Conservation (phyloP, 352 stramenopile species). For the Phytopythium boreale region DNA sequence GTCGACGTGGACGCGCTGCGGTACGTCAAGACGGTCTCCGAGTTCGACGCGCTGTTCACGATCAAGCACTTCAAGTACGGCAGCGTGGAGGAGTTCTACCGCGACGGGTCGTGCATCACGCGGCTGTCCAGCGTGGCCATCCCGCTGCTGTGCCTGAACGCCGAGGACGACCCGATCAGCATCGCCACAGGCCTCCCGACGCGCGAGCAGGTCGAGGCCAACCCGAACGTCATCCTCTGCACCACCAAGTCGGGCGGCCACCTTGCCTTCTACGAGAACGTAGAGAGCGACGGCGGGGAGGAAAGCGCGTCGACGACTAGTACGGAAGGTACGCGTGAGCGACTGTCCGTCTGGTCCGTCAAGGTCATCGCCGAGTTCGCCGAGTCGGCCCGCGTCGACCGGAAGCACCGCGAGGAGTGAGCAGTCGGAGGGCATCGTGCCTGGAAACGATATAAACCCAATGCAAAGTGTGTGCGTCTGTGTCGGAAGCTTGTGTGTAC, state of each 20-base stretch:
- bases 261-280: conserved; percentile 38
- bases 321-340: neutral
- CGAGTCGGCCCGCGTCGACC: conserved; percentile 18
- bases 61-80: conserved; percentile 51
- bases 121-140: conserved; percentile 32
- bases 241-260: conserved; percentile 45
- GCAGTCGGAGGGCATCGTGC: no score
- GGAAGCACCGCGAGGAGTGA: neutral
- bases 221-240: conserved; percentile 46
- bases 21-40: conserved; percentile 28
- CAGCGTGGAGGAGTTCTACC: conserved; percentile 40
- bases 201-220: conserved; percentile 28
- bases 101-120: conserved; percentile 36
- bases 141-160: conserved; percentile 47
- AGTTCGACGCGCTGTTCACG: conserved; percentile 69
- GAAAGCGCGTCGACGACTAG: neutral
- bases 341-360: conserved; percentile 31
- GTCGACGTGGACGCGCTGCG: conserved; percentile 43
- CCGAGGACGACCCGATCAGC: conserved; percentile 55
- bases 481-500: no score
- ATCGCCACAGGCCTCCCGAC: conserved; percentile 19
- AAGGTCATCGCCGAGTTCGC: conserved; percentile 39
- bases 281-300: neutral
- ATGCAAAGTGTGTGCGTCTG: no score
- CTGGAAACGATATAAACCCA: no score